A percentile compares a stretch with the other conserved stretches of the same genome.
Conservation (phyloP, 2,329 filamentous ascomycete species). For the Fusarium pseudograminearum region DNA sequence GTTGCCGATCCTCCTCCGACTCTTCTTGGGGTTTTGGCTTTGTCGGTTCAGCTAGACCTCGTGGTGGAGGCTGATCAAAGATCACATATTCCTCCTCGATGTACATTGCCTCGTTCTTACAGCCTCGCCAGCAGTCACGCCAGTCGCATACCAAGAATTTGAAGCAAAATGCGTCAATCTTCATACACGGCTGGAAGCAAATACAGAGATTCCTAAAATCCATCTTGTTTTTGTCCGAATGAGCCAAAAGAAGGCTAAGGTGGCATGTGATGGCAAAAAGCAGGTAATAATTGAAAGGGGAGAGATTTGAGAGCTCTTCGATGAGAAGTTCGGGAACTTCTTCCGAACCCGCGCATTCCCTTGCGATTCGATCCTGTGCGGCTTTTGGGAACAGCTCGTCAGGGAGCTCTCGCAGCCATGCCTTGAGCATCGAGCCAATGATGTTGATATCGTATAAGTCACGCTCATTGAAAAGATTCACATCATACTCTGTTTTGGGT, state of each 20-base stretch:
- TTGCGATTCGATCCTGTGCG: conserved; percentile 82
- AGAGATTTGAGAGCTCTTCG: conserved; percentile 92
- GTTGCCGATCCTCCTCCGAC: conserved; percentile 44
- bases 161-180: conserved; percentile 95
- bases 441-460: conserved; percentile 97
- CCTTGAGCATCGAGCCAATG: conserved; percentile 94
- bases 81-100: conserved; percentile 76
- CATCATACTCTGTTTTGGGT: conserved; percentile 75
- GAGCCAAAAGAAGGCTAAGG: conserved; percentile 88
- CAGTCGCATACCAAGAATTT: conserved; percentile 95
- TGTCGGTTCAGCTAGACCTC: conserved; percentile 58
- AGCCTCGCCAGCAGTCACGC: conserved; percentile 97
- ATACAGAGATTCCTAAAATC: conserved; percentile 95
- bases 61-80: conserved; percentile 69
- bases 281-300: conserved; percentile 97
- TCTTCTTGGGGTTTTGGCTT: conserved; percentile 46
- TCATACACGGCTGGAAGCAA: conserved; percentile 97
- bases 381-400: conserved; percentile 92
- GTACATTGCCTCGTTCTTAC: conserved; percentile 86
- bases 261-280: conserved; percentile 98
- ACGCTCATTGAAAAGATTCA: conserved; percentile 87
- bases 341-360: conserved; percentile 82
- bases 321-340: conserved; percentile 86
- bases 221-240: conserved; percentile 98
- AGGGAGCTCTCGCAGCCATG: conserved; percentile 93